A percentile compares a stretch with the other conserved stretches of the same genome.
phyloP scores from a whole-genome alignment of 176 grass and related monocot species.

The Metroxylon sagu region DNA sequence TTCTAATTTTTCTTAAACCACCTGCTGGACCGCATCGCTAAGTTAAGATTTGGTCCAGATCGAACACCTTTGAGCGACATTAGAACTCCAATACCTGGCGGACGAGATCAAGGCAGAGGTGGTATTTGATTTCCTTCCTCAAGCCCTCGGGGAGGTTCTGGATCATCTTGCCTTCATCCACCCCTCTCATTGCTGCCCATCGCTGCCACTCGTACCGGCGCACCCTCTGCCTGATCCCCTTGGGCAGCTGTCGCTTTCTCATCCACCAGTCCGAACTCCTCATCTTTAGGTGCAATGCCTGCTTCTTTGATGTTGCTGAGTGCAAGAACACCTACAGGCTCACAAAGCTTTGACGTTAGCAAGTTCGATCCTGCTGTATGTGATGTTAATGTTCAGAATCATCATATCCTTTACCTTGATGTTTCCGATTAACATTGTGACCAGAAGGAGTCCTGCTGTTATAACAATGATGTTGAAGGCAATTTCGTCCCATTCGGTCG shows the following conservation, averaged over 20 bases:
- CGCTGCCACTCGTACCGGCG: conserved; percentile 80
- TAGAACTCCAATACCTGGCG: conserved; percentile 31
- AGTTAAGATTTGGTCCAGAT: no score
- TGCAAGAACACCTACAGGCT: conserved; percentile 56
- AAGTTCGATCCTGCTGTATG: no score
- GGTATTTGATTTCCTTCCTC: conserved; percentile 84
- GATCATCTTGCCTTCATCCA: conserved; percentile 59
- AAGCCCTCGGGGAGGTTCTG: conserved; percentile 68
- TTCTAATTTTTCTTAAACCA: no score
- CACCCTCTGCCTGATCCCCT: conserved; percentile 43
- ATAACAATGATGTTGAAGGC: conserved; percentile 93
- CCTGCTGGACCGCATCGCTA: no score
- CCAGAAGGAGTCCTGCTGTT: conserved; percentile 61
- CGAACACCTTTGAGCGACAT: no score
- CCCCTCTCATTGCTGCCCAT: conserved; percentile 83
- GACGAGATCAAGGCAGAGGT: conserved; percentile 86
- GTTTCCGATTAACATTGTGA: conserved; percentile 95
- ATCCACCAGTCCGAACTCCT: conserved; percentile 76
- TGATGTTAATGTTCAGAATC: no score
- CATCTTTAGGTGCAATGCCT: conserved; percentile 60
- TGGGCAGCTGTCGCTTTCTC: conserved; percentile 46
- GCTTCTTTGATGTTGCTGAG: conserved; percentile 91
- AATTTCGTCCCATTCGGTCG: conserved; percentile 93
- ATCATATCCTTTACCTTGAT: conserved; percentile 49
- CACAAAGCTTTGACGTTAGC: no score